Evolutionary conservation across 441 rosid species (phyloP), one percentile per base, ranked within the genome.

Genomic region (Populus trichocarpa): DNA sequence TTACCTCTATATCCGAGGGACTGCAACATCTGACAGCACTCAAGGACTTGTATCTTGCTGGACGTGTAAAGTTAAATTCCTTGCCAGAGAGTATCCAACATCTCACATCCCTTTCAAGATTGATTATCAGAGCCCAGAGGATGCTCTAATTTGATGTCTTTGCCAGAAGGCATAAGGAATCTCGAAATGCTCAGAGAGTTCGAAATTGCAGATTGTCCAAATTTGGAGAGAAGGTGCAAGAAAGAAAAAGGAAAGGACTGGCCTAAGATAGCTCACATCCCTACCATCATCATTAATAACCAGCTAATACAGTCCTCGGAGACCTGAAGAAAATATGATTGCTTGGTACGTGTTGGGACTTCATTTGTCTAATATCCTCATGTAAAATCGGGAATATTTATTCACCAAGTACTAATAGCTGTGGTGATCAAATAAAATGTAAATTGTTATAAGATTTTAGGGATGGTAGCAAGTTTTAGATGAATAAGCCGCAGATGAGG

Each of bases 251-350:
- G 69, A 7, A 2, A 69, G 59, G 78, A 77, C 53, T 76, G 80
- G 79, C 77, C 78, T 0, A 77, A 77, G 33, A 81, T 81, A 73
- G 72, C 75, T 50, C 81, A 81, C 35, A 74, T 69, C 28, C 75
- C 75, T 9, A 2, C 0, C 28, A 42, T 74, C 35, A 1, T 30
- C 10, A 38, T 74, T 4, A 61, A 73, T 6, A 10, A 61, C n/a
- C n/a, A 50, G 7, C 0, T 14, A 14, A 1, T 50, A 50, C 59
- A 50, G 59, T 50, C 59, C 59, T 5, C 7, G 57, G 59, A 50
- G 59, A 14, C 7, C 59, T 50, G 59, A 50, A 50, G 59, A 4
- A 16, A 0, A 46, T 46, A 46, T 46, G 57, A 46, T 14, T 46
- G 53, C 53, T 46, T 0, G 2, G 57, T 46, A 14, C 2, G 2